phyloP scores from a whole-genome alignment of 108 stramenopile species.

The Asterionellopsis glacialis region DNA sequence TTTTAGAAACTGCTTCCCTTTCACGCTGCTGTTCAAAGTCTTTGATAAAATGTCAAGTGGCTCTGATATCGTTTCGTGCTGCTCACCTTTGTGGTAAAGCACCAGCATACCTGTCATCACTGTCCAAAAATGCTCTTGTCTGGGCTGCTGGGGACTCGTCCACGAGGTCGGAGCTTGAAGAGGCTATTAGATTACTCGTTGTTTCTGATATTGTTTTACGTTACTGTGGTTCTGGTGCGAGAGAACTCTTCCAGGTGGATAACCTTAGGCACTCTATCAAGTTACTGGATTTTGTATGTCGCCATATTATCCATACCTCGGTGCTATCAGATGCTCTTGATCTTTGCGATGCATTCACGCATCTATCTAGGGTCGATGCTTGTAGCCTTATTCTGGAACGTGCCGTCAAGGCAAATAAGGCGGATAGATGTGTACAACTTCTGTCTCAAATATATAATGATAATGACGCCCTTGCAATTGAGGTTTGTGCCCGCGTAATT shows the following conservation, averaged over 20 bases:
- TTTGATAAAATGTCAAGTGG: constrained; percentile 52
- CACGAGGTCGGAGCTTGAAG: constrained; percentile 68
- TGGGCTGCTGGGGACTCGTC: constrained; percentile 60
- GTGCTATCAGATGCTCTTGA: constrained; percentile 51
- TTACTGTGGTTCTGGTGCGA: constrained; percentile 73
- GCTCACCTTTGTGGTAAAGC: constrained; percentile 61
- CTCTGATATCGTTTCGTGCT: constrained; percentile 57
- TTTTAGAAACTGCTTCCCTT: constrained; percentile 48
- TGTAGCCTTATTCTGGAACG: constrained; percentile 52
- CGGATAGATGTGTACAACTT: constrained; percentile 3
- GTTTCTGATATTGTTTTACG: constrained; percentile 67
- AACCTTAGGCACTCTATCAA: constrained; percentile 65
- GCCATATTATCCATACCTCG: constrained; percentile 37
- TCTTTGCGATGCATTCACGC: constrained; percentile 73
- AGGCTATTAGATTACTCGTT: constrained; percentile 62
- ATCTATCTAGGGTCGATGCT: constrained; percentile 49
- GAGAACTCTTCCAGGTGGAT: constrained; percentile 76
- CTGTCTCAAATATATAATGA: neutral
- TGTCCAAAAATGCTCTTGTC: constrained; percentile 58
- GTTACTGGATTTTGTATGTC: constrained; percentile 60
- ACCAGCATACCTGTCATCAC: constrained; percentile 47
- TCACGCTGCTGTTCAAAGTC: constrained; percentile 50
- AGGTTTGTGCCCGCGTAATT: too few species aligned
- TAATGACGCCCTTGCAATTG: neutral
- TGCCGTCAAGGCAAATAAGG: constrained; percentile 29